Conservation (phyloP, 2,329 filamentous ascomycete species). For the Sporothrix pseudoabietina region DNA sequence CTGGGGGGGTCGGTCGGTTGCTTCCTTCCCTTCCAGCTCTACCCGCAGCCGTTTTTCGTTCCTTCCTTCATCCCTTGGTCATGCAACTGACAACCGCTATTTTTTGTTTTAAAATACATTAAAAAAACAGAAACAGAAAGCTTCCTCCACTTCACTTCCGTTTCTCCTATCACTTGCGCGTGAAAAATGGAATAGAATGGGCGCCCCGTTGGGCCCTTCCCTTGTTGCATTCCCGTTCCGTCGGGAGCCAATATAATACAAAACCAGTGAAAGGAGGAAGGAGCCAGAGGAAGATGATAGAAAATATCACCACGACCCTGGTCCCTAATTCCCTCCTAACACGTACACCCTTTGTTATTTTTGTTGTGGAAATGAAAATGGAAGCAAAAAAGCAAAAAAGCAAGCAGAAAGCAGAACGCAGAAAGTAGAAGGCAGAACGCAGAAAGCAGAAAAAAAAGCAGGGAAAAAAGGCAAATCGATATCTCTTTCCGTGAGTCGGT, state of each 20-base stretch:
- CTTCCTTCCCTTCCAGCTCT: conserved; percentile 12
- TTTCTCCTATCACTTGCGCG: not conserved
- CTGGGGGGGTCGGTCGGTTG: not conserved
- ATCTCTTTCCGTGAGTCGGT: conserved; percentile 12
- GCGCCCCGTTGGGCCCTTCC: not conserved
- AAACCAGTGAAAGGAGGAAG: not conserved
- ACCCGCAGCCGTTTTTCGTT: conserved; percentile 1
- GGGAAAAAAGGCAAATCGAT: conserved; percentile 23
- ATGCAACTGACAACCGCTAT: not conserved
- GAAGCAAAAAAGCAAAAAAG: not conserved
- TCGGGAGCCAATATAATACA: conserved; percentile 19
- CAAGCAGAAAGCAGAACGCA: not conserved
- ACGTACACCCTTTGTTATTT: not conserved
- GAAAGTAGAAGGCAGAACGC: not conserved
- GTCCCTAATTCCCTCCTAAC: not conserved
- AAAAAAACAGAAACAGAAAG: not conserved
- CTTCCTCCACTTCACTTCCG: not conserved
- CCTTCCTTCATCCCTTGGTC: not conserved
- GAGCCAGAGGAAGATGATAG: not conserved
- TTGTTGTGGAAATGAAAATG: not conserved
- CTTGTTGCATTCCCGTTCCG: not conserved
- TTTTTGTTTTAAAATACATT: conserved; percentile 9
- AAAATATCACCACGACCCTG: not conserved
- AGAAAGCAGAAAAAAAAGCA: not conserved
- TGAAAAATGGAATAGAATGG: not conserved